Base-by-base conservation (phyloP, 2,329 filamentous ascomycete genomes). In the Drechslera avenae region DNA sequence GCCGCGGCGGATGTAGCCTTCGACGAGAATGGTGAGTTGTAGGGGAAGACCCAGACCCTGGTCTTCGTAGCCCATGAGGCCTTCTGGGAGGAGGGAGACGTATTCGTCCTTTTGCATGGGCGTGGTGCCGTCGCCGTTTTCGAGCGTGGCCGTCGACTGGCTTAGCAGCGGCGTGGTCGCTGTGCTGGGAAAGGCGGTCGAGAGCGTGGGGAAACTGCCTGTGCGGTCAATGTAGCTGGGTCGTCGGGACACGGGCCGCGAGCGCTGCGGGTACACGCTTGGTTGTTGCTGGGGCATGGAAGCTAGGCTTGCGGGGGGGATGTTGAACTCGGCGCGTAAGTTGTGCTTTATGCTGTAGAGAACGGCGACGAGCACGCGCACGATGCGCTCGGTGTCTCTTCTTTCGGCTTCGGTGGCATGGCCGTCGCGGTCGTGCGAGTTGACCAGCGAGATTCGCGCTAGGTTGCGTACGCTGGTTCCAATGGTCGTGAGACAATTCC, bases 281-380 rank as follows among this genome's bases (percentile, higher is more conserved):
- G 41, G 50, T 14, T 60, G 53, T 1, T 68, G 12, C 8, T 68
- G 12, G 9, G 62, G 37, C 43, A 68, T 39, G 55, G 50, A 37
- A 0, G 59, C 63, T 1, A 72, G 51, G 39, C 59, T 63, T 2
- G 59, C 73, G 45, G 28, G 79, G 69, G 33, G 80, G 75, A 71
- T 70, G 41, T 73, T 70, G 42, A 84, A 87, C 68, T 86, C 84
- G 1, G 83, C 81, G 14, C 84, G 80, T 0, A 87, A 73, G 62
- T 86, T 84, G 63, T 86, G 84, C 62, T 87, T 87, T 35, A 85
- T 79, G 0, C 84, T 83, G 60, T 84, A 86, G 2, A 86, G 78
- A 41, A 86, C 78, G 0, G 84, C 84, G 52, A 87, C 77, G 9
- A 87, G 72, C 9, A 85, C 78, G 10, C 83, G 78, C 2, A 87